Evolutionary conservation across 805 yeast species (phyloP).

Genomic region (Ogataea pini): DNA sequence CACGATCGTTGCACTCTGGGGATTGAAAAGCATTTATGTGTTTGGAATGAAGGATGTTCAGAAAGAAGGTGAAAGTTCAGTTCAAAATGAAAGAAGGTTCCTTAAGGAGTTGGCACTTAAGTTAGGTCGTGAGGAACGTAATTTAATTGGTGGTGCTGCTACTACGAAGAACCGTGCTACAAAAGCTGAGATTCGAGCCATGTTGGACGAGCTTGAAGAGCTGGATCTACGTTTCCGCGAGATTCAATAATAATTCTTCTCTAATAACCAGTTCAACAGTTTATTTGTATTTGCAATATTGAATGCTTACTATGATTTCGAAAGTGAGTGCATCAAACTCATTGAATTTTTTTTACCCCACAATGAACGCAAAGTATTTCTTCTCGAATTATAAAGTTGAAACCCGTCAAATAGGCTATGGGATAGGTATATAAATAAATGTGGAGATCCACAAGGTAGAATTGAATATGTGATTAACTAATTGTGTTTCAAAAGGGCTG

Average conservation of each 20-base stretch:
- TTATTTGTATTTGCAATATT: too few species aligned
- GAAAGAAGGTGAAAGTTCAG: conserved; percentile 41
- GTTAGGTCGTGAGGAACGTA: conserved; percentile 17
- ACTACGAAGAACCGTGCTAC: neutral
- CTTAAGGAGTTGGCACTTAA: conserved; percentile 16
- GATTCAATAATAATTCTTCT: conserved; percentile 1
- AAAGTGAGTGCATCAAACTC: too few species aligned
- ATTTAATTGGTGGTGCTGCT: conserved; percentile 1
- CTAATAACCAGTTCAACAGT: neutral
- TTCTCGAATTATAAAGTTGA: too few species aligned
- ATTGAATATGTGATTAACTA: too few species aligned
- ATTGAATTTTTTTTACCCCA: conserved; percentile 6
- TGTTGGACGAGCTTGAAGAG: conserved; percentile 26
- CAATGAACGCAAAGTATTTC: too few species aligned
- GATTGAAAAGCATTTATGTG: conserved; percentile 56
- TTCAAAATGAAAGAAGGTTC: conserved; percentile 20
- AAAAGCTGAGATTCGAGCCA: conserved; percentile 13
- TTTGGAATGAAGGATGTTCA: conserved; percentile 68
- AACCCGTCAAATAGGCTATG: conserved; percentile 3
- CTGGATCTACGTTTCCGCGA: conserved; percentile 23
- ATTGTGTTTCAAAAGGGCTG: too few species aligned
- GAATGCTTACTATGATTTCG: neutral
- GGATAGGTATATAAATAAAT: neutral
- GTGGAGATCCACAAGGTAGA: neutral
- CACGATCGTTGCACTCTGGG: conserved; percentile 56